phyloP scores from a whole-genome alignment of 768 basidiomycete species.

The Hygrophoropsis aurantiaca region DNA sequence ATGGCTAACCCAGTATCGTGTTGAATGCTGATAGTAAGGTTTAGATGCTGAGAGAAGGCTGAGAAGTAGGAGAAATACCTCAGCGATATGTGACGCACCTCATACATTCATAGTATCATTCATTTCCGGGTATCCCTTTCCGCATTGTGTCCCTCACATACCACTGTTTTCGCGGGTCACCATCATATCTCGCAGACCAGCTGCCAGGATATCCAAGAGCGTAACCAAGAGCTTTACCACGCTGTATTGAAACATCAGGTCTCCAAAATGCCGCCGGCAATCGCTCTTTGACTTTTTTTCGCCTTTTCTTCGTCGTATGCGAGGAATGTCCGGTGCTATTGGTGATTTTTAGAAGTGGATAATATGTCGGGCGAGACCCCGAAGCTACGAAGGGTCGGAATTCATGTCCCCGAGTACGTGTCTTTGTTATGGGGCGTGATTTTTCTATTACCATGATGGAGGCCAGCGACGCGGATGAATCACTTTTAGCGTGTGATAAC shows the following conservation, averaged over 20 bases:
- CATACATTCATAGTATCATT: too few relatives aligned
- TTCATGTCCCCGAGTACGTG: neutral
- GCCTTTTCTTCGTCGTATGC: constrained; percentile 7
- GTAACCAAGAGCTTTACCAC: constrained; percentile 28
- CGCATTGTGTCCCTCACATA: constrained; percentile 29
- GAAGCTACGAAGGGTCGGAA: neutral
- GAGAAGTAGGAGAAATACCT: too few relatives aligned
- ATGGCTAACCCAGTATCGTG: too few relatives aligned
- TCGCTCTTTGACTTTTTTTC: constrained; percentile 15
- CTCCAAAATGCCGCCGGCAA: constrained; percentile 27
- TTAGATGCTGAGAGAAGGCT: too few relatives aligned
- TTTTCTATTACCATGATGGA: constrained; percentile 23
- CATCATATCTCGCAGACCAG: constrained; percentile 18
- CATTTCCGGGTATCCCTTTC: constrained; percentile 14
- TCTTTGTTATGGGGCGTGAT: neutral
- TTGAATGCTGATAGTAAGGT: too few relatives aligned
- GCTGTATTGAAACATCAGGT: constrained; percentile 15
- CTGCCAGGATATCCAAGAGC: constrained; percentile 30
- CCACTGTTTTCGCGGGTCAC: constrained; percentile 4
- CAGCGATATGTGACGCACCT: too few relatives aligned
- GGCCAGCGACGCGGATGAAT: constrained; percentile 10
- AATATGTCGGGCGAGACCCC: constrained; percentile 23
- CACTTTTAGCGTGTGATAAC: neutral
- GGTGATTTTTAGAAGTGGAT: neutral
- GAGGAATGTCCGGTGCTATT: neutral